Evolutionary conservation across 495 filamentous ascomycete species (phyloP).

Genomic region (Lasiosphaeria ovina): DNA sequence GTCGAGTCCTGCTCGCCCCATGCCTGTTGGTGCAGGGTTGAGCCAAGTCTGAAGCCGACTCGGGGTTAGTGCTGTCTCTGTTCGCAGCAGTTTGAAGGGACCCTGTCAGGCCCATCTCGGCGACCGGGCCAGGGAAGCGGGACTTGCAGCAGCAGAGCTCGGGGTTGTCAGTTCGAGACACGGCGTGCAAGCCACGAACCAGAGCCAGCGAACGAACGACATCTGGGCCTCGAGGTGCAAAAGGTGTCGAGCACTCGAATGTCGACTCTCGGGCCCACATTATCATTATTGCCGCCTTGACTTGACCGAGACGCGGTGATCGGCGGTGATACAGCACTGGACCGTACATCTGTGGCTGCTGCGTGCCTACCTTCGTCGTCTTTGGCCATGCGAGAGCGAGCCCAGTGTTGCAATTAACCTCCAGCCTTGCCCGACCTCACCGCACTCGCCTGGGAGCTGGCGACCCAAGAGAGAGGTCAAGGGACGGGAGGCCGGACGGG

Average conservation of each 20-base stretch:
- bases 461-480: constrained; percentile 15
- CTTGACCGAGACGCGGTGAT: too few relatives aligned
- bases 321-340: too few relatives aligned
- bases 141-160: constrained; percentile 10
- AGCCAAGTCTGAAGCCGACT: constrained; percentile 2
- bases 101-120: constrained; percentile 14
- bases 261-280: too few relatives aligned
- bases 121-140: constrained; percentile 18
- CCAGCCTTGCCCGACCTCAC: neutral
- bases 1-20: constrained; percentile 8
- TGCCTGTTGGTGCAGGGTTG: constrained; percentile 21
- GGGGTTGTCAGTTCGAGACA: neutral
- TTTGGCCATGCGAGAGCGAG: too few relatives aligned
- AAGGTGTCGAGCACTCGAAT: too few relatives aligned
- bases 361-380: too few relatives aligned
- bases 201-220: neutral
- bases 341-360: too few relatives aligned
- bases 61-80: constrained; percentile 9
- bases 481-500: constrained; percentile 15
- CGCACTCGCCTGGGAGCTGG: constrained; percentile 1
- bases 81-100: constrained; percentile 12
- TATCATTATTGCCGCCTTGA: too few relatives aligned
- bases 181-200: neutral
- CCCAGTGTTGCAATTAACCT: too few relatives aligned
- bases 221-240: too few relatives aligned